A percentile compares a stretch with the other conserved stretches of the same genome.
These are phyloP conservation scores for Boletus barrowsii DNA, from an alignment of 768 basidiomycete genomes.

Conservation along the genomic window DNA sequence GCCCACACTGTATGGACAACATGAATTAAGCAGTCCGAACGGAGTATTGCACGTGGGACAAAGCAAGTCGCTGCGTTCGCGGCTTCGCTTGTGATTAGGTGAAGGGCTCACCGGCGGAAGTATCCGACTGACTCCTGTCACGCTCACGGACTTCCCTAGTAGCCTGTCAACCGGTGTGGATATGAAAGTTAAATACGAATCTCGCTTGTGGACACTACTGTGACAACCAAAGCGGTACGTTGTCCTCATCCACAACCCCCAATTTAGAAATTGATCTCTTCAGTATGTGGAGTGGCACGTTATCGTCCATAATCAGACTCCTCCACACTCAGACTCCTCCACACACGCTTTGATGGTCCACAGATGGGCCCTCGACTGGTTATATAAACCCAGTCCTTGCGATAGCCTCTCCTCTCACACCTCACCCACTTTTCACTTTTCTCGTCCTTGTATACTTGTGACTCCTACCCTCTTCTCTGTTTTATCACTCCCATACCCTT, in stretches of 20 bases:
- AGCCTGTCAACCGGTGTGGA: neutral
- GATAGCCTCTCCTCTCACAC: neutral
- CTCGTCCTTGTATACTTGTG: no score
- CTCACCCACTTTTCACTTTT: neutral
- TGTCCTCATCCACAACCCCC: neutral
- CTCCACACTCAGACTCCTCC: neutral
- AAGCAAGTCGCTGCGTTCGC: neutral
- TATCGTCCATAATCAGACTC: neutral
- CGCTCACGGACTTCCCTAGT: neutral
- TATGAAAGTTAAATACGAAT: neutral
- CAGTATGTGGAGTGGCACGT: no score
- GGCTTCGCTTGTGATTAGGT: neutral
- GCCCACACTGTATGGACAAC: no score
- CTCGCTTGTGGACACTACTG: neutral
- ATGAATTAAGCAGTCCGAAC: neutral
- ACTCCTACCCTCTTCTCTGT: neutral
- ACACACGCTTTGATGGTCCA: neutral
- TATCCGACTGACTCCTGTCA: neutral
- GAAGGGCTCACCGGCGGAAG: neutral
- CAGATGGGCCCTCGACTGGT: no score
- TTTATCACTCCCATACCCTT: neutral
- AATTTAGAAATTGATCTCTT: neutral
- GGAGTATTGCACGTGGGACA: neutral
- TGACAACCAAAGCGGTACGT: neutral
- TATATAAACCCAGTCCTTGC: neutral